phyloP scores from a whole-genome alignment of 2,329 filamentous ascomycete species.

The Curvularia eragrostidis region DNA sequence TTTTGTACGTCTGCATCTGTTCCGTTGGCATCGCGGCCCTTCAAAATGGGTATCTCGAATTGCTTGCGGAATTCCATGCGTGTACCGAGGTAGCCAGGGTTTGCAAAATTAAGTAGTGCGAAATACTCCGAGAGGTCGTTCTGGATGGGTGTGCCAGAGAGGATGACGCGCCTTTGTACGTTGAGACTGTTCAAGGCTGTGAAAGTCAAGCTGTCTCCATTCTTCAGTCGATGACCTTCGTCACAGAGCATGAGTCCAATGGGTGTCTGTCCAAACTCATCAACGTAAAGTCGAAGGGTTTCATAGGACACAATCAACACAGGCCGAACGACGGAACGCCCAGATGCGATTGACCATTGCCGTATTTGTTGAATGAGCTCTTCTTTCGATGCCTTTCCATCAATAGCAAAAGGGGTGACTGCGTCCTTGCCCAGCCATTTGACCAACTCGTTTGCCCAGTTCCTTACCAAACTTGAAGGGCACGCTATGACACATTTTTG shows the following conservation, averaged over 20 bases:
- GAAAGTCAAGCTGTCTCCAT: constrained; percentile 95
- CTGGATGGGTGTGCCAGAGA: constrained; percentile 96
- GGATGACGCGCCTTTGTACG: constrained; percentile 87
- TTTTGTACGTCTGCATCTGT: constrained; percentile 80
- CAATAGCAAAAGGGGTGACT: constrained; percentile 91
- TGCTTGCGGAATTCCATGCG: constrained; percentile 91
- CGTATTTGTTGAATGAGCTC: constrained; percentile 88
- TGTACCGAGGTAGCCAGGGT: constrained; percentile 88
- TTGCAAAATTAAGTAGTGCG: constrained; percentile 92
- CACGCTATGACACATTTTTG: constrained; percentile 98
- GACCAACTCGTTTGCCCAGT: constrained; percentile 95
- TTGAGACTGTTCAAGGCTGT: constrained; percentile 88
- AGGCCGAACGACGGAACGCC: constrained; percentile 86
- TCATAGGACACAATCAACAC: constrained; percentile 99
- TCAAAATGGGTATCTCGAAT: constrained; percentile 90
- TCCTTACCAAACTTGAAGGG: constrained; percentile 92
- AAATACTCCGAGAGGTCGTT: constrained; percentile 99
- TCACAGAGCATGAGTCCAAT: constrained; percentile 95
- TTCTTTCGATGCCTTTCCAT: constrained; percentile 94
- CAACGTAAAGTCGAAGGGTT: constrained; percentile 87
- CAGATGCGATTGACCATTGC: constrained; percentile 92
- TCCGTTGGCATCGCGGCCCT: constrained; percentile 88
- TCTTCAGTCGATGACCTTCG: constrained; percentile 95
- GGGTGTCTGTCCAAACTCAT: constrained; percentile 85
- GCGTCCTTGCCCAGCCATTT: constrained; percentile 97